Evolutionary conservation across 352 stramenopile genomes (phyloP).

Genomic region (Phytopythium kandeliae): DNA sequence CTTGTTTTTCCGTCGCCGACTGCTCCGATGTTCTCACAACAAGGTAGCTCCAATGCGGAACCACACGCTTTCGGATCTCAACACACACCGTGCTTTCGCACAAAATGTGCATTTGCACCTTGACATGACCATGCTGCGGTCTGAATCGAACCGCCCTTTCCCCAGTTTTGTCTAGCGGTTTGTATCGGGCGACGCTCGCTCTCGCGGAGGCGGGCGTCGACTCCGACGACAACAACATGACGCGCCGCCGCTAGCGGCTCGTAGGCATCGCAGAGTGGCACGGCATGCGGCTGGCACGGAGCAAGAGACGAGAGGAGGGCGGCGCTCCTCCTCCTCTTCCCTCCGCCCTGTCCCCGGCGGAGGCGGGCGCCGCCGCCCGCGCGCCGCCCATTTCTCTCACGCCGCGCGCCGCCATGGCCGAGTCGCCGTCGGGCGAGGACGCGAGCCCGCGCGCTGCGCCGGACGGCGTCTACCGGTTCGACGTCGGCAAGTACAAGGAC

Average conservation of each 20-base stretch:
- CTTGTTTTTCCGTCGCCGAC: no score
- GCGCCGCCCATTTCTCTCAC: conserved; percentile 1
- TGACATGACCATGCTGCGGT: no score
- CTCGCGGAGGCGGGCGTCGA: background rate
- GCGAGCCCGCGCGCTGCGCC: conserved; percentile 8
- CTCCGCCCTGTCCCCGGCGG: background rate
- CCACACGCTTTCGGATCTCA: no score
- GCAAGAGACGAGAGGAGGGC: conserved; percentile 2
- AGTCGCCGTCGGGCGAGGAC: conserved; percentile 1
- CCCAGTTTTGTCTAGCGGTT: background rate
- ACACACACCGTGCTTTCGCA: no score
- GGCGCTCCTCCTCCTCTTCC: background rate
- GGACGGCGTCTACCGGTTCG: conserved; percentile 70
- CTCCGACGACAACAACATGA: background rate
- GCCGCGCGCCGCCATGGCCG: background rate
- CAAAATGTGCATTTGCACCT: no score
- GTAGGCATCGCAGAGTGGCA: background rate
- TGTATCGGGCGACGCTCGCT: background rate
- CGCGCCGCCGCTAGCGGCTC: no score
- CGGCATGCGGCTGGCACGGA: background rate
- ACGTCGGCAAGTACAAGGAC: conserved; percentile 74
- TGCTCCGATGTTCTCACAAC: no score
- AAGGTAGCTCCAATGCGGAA: no score
- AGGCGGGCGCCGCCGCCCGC: background rate
- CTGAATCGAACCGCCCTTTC: no score